Percentiles rank a stretch among this genome's conserved stretches.
These are phyloP conservation scores for Saururus chinensis DNA, from an alignment of 164 flowering plant genomes.

Conservation along the genomic window DNA sequence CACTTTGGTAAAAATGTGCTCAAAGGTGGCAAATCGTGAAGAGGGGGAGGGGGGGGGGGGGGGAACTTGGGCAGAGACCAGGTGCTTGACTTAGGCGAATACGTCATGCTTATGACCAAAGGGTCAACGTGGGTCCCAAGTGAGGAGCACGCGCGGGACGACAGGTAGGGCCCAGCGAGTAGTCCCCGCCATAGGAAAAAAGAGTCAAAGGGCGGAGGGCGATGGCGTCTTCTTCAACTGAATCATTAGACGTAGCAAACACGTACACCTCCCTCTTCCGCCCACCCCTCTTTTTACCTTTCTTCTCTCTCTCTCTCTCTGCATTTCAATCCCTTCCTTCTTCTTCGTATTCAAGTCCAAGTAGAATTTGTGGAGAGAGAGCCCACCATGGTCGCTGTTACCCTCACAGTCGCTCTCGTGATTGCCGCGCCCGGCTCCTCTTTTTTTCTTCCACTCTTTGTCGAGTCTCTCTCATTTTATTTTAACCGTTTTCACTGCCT, in stretches of 20 bases:
- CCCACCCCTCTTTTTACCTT: no score
- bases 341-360: no score
- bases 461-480: no score
- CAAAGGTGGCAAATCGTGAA: conserved; percentile 1
- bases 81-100: not conserved
- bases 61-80: not conserved
- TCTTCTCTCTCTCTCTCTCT: conserved; percentile 1
- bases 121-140: conserved; percentile 11
- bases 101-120: conserved; percentile 9
- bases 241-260: conserved; percentile 11
- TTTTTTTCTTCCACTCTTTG: not conserved
- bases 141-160: conserved; percentile 6
- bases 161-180: conserved; percentile 3
- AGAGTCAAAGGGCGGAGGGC: conserved; percentile 8
- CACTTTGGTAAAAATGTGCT: not conserved
- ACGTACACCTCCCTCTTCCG: no score
- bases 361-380: no score
- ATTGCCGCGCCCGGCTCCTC: not conserved
- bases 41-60: not conserved
- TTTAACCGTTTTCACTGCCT: not conserved
- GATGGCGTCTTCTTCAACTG: conserved; percentile 3
- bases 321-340: not conserved
- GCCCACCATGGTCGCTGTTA: not conserved
- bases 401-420: not conserved
- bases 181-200: no score